Base-by-base conservation (phyloP, 2,329 filamentous ascomycete genomes). In the Beauveria scarabaeidicola region DNA sequence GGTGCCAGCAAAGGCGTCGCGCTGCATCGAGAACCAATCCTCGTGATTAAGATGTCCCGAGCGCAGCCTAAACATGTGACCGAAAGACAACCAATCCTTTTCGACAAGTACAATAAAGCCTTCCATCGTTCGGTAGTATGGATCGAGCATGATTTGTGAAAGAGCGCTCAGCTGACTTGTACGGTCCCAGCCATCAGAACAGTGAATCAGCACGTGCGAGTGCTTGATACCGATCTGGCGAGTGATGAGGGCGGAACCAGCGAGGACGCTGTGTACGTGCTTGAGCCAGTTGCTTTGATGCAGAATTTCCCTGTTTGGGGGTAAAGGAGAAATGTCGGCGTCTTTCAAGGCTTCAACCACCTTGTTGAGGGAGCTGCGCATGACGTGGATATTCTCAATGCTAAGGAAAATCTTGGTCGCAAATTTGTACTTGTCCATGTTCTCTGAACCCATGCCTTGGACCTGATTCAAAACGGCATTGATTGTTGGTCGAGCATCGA, bases 331-430 rank as follows among this genome's bases (percentile, higher is more conserved):
- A 29, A 97, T 81, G 71, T 99, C 94, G 2, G 91, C 90, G 66
- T 97, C 93, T 69, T 96, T 97, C 68, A 99, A 77, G 3, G 91
- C 88, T 63, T 96, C 92, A 57, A 97, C 80, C 21, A 99, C 89
- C 65, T 88, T 93, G 66, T 88, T 87, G 38, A 99, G 78, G 1
- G 93, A 97, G 63, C 89, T 88, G 60, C 94, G 84, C 94, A 99
- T 99, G 63, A 97, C 91, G 69, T 99, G 94, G 62, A 99, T 97
- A 70, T 99, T 99, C 72, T 95, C 93, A 68, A 99, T 99, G 63
- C 90, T 94, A 59, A 99, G 81, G 69, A 95, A 99, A 32, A 88
- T 88, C 73, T 97, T 96, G 61, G 87, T 88, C 17, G 91, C 91
- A 68, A 92, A 93, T 63, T 88, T 90, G 76, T 99, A 99, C 73